Base-by-base conservation (phyloP, 345 rosid genomes). In the Cardamine chenopodiifolia region DNA sequence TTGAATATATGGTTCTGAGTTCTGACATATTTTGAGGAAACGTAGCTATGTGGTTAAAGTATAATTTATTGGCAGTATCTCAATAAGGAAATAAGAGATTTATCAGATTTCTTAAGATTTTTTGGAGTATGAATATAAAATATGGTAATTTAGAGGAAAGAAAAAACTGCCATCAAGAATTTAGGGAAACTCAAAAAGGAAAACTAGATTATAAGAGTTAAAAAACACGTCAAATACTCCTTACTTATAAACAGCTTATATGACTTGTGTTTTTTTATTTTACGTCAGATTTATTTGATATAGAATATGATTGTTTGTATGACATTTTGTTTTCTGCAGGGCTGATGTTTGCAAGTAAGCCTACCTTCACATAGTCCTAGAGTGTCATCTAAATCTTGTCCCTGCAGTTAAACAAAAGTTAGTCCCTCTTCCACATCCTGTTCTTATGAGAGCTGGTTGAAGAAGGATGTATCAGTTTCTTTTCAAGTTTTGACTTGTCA, bases 291-390 rank as follows among this genome's bases (percentile, higher is more conserved):
- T 25, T 40, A 50, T 28, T 25, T 11, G 25, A 57, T 17, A 53
- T 22, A 53, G 31, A 56, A 49, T 37, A 58, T 67, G 17, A 56
- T 68, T 55, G 45, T 23, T 73, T 28, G 18, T 54, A 12, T 78
- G 50, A 7, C 47, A 11, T 72, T 67, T 71, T 70, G 49, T 58
- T 58, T 32, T 37, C 25, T 81, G 77, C 83, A 89, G 96, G 89
- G 85, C 72, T 86, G 83, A 83, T 73, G 85, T 81, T 86, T 85
- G 81, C 82, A 47, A 77, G 75, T 72, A 64, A 70, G 62, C 67
- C 31, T 68, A 80, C 83, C 85, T 78, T 67, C 74, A 39, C 64
- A 56, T 81, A 79, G 78, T 79, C 54, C 60, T 85, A 81, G 83
- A 45, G 54, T 74, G 79, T 67, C 68, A 57, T 35, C 71, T 74